phyloP scores from a whole-genome alignment of 148 eudicot species.

The Persicaria tinctoria region DNA sequence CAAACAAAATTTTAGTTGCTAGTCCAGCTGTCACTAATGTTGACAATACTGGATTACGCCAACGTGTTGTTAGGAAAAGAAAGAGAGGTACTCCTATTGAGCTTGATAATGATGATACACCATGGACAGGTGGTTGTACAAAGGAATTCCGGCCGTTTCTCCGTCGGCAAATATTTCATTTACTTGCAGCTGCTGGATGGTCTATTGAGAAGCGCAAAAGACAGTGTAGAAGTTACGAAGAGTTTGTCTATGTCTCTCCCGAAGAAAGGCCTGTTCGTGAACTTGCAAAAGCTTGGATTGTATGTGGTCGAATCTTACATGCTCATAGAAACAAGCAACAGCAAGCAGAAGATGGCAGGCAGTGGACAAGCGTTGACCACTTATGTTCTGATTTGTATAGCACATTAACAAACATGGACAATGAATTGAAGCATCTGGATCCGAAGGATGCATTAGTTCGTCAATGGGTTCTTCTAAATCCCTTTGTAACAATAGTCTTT shows the following conservation, averaged over 20 bases:
- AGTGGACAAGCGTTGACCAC: constrained; percentile 48
- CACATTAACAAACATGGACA: constrained; percentile 43
- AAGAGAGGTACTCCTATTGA: constrained; percentile 30
- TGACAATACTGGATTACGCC: constrained; percentile 24
- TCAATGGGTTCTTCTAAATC: constrained; percentile 75
- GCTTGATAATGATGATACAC: constrained; percentile 28
- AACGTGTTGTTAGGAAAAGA: constrained; percentile 25
- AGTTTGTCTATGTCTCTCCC: constrained; percentile 60
- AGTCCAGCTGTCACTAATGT: constrained; percentile 22
- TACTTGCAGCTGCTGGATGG: constrained; percentile 77
- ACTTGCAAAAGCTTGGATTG: constrained; percentile 65
- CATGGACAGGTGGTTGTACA: constrained; percentile 30
- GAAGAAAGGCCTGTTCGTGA: constrained; percentile 65
- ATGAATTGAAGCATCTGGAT: constrained; percentile 34
- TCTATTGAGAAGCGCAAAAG: constrained; percentile 59
- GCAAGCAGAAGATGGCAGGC: constrained; percentile 28
- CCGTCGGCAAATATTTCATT: constrained; percentile 45
- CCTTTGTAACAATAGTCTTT: constrained; percentile 71
- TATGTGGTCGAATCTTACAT: constrained; percentile 57
- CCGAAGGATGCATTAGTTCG: constrained; percentile 36
- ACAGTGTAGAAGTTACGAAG: constrained; percentile 43
- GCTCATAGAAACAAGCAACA: constrained; percentile 22
- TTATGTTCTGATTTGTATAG: constrained; percentile 57
- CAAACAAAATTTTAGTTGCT: constrained; percentile 37
- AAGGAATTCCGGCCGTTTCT: constrained; percentile 64